Base-by-base conservation (phyloP, 2,329 filamentous ascomycete species). In the Blastomyces silverae region DNA sequence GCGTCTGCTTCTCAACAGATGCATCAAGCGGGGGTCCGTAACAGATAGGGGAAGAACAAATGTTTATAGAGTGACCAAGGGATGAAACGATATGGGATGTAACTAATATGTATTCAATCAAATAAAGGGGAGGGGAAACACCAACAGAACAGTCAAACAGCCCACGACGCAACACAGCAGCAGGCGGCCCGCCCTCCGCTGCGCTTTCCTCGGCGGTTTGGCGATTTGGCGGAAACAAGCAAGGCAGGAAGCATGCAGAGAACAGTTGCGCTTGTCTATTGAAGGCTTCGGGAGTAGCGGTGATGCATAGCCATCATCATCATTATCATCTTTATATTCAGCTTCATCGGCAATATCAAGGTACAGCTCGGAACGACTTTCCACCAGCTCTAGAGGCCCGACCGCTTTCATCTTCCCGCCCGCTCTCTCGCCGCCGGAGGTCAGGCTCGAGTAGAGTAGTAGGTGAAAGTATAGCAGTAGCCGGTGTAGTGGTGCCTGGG, bases 141-240 rank as follows among this genome's bases (percentile, higher is more conserved):
- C 57, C 42, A 8, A 66, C 65, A 66, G 52, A 52, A 59, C 53
- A 20, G 31, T 52, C 8, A 66, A 48, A 22, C 46, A 28, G 34
- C 48, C 39, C 57, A 62, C 13, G 22, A 64, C 59, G 37, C 22
- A 13, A 50, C 53, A 37, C 42, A 64, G 39, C 25, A 64, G 34
- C 48, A 42, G 48, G 7, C 64, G 61, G 22, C 48, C 22, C 5
- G 22, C 28, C 48, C 10, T 50, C 48, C 22, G 15, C 39, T 11
- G 48, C 10, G 46, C 57, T 52, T 62, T 64, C 50, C 61, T 64
- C 31, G 56, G 44, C 42, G 6, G n/a, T 46, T 37, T 60, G 57
- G 22, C 13, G 37, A 2, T 11, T 17, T n/a, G 15, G 15, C 37
- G 2, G 25, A 25, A 10, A 46, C 57, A 42, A 28, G 28, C 57